Evolutionary conservation across 345 rosid genomes (phyloP).

Genomic region (Populus pruinosa): DNA sequence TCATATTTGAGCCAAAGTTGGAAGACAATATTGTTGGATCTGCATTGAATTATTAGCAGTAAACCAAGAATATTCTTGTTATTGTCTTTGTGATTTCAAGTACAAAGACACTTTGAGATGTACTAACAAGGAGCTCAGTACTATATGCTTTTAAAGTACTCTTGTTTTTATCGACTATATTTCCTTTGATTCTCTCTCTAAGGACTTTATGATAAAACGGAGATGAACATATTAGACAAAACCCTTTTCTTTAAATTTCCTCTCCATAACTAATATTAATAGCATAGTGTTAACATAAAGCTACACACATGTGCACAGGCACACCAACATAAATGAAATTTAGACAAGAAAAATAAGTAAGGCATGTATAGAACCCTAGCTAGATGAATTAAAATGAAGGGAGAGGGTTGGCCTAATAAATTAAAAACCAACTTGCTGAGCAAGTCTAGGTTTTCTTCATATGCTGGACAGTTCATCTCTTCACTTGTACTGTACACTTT

Average conservation of each 20-base stretch:
- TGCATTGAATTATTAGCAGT: no score
- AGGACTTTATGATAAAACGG: background rate
- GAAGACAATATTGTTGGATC: no score
- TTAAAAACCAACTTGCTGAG: background rate
- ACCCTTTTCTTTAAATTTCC: background rate
- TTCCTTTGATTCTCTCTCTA: background rate
- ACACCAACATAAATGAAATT: background rate
- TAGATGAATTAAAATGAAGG: background rate
- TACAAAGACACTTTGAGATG: no score
- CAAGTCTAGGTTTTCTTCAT: background rate
- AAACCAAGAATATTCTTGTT: no score
- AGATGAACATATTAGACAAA: background rate
- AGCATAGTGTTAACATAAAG: background rate
- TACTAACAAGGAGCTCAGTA: background rate
- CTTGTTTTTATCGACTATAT: no score
- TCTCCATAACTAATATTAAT: background rate
- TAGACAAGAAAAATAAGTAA: background rate
- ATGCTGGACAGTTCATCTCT: conserved; percentile 33
- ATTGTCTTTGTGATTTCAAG: no score
- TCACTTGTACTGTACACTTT: background rate
- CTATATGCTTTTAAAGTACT: background rate
- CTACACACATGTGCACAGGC: background rate
- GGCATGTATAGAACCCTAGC: background rate
- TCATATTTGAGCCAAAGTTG: no score
- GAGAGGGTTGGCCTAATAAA: background rate